Base-by-base conservation (phyloP, 148 eudicot genomes). In the Spergularia bocconei region DNA sequence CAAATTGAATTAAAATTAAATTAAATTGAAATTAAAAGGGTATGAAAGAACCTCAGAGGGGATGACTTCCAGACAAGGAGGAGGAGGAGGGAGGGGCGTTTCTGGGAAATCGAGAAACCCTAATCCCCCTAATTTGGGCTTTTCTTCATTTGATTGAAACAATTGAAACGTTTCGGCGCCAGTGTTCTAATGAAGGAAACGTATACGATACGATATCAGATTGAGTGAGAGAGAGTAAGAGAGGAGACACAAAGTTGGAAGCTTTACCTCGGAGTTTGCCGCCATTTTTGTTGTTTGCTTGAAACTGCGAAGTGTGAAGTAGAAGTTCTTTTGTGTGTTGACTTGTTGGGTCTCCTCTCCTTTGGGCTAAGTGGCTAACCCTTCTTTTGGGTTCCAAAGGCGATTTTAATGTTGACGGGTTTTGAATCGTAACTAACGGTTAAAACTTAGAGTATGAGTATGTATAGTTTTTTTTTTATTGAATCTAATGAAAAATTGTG, bases 61-160 rank as follows among this genome's bases (percentile, higher is more conserved):
- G 66, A 86, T 81, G 41, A 95, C 90, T 88, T 95, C 97, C 16
- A 89, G 58, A 59, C 82, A 87, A 78, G 98, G 93, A 41, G 98
- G 98, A n/a, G 89, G 90, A 72, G 91, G 89, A 41, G 88, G 83
- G 14, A 79, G 86, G 19, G 89, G 77, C 25, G 83, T 82, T 48
- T 83, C 85, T 10, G 82, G 81, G 39, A 75, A 60, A 81, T 86
- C 89, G 41, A 87, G 53, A 84, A 87, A 88, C 60, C 87, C 88
- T 74, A 84, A 84, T 15, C 86, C 88, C 19, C 84, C 82, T 6
- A 70, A 75, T 58, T 29, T 79, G 73, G 76, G 81, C 39, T 78
- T 84, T 0, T 82, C 78, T 10, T 83, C 87, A 2, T 81, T 75
- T 11, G 91, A 77, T 78, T 88, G 68, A 71, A 92, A 92, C 7